Evolutionary conservation across 768 basidiomycete species (phyloP), one percentile per base, ranked within the genome.

Genomic region (Psilocybe sp.): DNA sequence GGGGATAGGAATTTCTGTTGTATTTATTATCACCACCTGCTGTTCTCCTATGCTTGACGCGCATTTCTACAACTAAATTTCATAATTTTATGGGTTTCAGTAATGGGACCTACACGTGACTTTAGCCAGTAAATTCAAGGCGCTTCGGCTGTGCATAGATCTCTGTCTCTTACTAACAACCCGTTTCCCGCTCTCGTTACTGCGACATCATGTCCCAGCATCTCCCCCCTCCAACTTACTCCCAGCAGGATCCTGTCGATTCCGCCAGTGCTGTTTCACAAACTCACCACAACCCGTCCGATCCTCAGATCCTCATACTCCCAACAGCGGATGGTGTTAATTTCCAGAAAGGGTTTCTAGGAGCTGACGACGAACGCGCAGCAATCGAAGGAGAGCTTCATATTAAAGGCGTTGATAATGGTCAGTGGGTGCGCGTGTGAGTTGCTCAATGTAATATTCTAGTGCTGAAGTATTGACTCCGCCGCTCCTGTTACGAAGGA

Each of bases 311-410:
- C 41, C 73, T 92, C 53, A 85, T 95, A 52, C 72, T 84, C 11
- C 92, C 92, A 0, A 76, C 82, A 12, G 72, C 78, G 43, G 80
- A 87, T 63, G 75, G 82, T 16, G 72, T 88, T 49, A 80, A 83
- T 64, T 95, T 94, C 60, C 92, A 94, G 69, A 87, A 84, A 60
- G 92, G 92, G 10, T 90, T 80, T 63, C 74, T 94, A 7, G 92
- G 92, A 44, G 88, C 85, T 18, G 89, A 91, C 49, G 88, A 80
- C 45, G 91, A 92, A 66, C 78, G 76, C 51, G 89, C 91, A 12
- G 85, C 89, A 8, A 80, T 94, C 46, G 91, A 92, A 61, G 92
- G 92, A 41, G 92, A 93, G 63, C 74, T 94, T 14, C 92, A 93
- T 64, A 73, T 93, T 57, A 94, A 93, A 67, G 86, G 81, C 49